Percentiles rank a stretch among this genome's conserved stretches.
Evolutionary conservation across 2,329 filamentous ascomycete genomes (phyloP).

Genomic region (Juglanconis sp.): DNA sequence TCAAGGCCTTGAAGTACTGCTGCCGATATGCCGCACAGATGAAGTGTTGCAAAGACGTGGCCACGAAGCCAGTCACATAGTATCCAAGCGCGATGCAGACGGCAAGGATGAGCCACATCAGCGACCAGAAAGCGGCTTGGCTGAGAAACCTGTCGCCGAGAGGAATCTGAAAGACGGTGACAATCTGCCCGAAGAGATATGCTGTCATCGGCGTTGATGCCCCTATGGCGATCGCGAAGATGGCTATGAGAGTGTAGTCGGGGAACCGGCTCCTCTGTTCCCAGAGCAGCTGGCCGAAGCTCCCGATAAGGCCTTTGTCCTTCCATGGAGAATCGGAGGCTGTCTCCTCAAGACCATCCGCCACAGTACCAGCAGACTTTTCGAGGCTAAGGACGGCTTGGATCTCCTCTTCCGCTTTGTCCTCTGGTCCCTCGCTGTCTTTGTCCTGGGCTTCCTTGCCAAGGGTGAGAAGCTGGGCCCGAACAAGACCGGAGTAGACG

Average conservation of each 20-base stretch:
- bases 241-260: slow-evolving; percentile 46
- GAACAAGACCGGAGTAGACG: slow-evolving; percentile 66
- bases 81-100: slow-evolving; percentile 27
- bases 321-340: slow-evolving; percentile 27
- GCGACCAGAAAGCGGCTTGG: slow-evolving; percentile 56
- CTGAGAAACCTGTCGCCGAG: slow-evolving; percentile 33
- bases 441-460: slow-evolving; percentile 39
- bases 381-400: slow-evolving; percentile 38
- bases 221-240: slow-evolving; percentile 32
- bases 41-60: slow-evolving; percentile 43
- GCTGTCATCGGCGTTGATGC: slow-evolving; percentile 3
- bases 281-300: slow-evolving; percentile 54
- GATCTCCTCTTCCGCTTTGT: slow-evolving; percentile 39
- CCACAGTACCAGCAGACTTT: slow-evolving; percentile 43
- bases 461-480: slow-evolving; percentile 57
- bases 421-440: slow-evolving; percentile 27
- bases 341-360: slow-evolving; percentile 20
- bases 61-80: slow-evolving; percentile 42
- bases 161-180: slow-evolving; percentile 45
- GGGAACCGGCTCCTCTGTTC: slow-evolving; percentile 53
- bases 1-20: slow-evolving; percentile 59
- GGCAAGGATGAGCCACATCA: slow-evolving; percentile 54
- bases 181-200: slow-evolving; percentile 50
- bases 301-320: slow-evolving; percentile 41
- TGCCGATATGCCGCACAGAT: slow-evolving; percentile 54